Conservation (phyloP, 2,329 filamentous ascomycete genomes). For the Clarireedia paspali region DNA sequence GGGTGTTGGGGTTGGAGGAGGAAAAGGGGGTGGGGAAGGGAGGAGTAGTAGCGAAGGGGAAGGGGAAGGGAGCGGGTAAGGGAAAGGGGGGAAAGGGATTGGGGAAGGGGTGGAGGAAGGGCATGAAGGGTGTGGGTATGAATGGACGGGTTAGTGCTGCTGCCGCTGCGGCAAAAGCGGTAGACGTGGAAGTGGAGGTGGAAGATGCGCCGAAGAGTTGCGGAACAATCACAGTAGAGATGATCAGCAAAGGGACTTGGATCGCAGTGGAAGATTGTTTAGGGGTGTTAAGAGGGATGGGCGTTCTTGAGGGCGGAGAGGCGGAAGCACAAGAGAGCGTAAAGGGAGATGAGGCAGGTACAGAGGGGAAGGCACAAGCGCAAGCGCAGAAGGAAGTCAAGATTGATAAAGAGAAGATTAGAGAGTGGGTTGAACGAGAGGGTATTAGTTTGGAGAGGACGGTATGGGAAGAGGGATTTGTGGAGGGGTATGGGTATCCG, state of each 20-base stretch:
- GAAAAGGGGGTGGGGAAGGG: constrained; percentile 18
- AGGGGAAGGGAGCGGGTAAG: constrained; percentile 7
- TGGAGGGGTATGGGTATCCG: constrained; percentile 53
- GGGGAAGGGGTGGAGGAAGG: constrained; percentile 5
- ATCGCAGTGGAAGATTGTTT: constrained; percentile 82
- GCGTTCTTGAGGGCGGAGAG: constrained; percentile 53
- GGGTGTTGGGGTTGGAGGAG: constrained; percentile 37
- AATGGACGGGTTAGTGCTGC: background rate
- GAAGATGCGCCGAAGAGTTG: background rate
- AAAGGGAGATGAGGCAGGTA: constrained; percentile 27
- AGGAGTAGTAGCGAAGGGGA: constrained; percentile 32
- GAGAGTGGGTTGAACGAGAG: constrained; percentile 59
- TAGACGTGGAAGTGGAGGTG: too few relatives aligned
- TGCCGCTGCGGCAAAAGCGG: background rate
- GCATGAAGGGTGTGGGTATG: background rate
- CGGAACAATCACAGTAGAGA: constrained; percentile 39
- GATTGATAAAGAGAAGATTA: constrained; percentile 45
- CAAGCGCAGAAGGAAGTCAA: constrained; percentile 36
- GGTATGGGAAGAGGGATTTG: constrained; percentile 69
- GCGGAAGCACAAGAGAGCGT: constrained; percentile 21
- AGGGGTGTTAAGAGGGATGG: constrained; percentile 71
- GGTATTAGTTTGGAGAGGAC: constrained; percentile 62
- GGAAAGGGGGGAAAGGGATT: constrained; percentile 12
- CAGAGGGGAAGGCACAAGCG: constrained; percentile 33
- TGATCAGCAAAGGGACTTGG: constrained; percentile 71